Evolutionary conservation across 2,329 filamentous ascomycete species (phyloP).

Genomic region (Plectosphaerella plurivora): DNA sequence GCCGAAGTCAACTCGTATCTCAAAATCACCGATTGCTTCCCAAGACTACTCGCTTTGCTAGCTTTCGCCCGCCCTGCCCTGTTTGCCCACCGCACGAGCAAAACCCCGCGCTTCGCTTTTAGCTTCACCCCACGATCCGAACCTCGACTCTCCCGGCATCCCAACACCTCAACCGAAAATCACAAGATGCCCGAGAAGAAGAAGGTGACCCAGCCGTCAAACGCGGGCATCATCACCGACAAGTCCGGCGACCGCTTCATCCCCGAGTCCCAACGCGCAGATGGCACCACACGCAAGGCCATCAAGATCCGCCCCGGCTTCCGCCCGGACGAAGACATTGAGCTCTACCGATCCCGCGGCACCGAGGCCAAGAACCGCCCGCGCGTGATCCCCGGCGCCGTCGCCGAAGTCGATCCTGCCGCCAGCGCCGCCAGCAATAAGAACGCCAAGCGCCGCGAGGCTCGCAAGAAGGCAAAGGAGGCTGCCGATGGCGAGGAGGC

Average conservation of each 20-base stretch:
- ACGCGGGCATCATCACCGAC: conserved; percentile 74
- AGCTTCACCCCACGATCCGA: background rate
- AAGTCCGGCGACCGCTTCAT: conserved; percentile 79
- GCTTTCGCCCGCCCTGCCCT: too few species aligned
- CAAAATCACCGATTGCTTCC: too few species aligned
- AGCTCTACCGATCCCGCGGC: conserved; percentile 90
- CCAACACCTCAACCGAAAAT: background rate
- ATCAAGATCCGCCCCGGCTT: conserved; percentile 94
- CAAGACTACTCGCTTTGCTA: too few species aligned
- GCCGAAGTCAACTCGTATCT: too few species aligned
- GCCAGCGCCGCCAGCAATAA: conserved; percentile 62
- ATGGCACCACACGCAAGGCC: conserved; percentile 88
- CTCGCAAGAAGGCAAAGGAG: conserved; percentile 49
- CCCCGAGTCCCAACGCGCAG: conserved; percentile 77
- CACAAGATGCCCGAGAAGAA: background rate
- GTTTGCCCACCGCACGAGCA: too few species aligned
- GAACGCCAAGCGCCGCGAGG: conserved; percentile 73
- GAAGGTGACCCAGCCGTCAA: conserved; percentile 37
- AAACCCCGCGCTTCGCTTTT: too few species aligned
- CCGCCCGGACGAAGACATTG: conserved; percentile 89
- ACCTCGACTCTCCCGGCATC: background rate
- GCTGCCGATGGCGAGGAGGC: conserved; percentile 52
- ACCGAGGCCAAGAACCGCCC: conserved; percentile 69
- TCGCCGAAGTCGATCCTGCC: conserved; percentile 40
- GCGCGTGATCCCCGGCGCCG: conserved; percentile 68